Percentiles rank a stretch among this genome's conserved stretches.
phyloP scores from a whole-genome alignment of 345 rosid genomes.

The Physaria fendleri region DNA sequence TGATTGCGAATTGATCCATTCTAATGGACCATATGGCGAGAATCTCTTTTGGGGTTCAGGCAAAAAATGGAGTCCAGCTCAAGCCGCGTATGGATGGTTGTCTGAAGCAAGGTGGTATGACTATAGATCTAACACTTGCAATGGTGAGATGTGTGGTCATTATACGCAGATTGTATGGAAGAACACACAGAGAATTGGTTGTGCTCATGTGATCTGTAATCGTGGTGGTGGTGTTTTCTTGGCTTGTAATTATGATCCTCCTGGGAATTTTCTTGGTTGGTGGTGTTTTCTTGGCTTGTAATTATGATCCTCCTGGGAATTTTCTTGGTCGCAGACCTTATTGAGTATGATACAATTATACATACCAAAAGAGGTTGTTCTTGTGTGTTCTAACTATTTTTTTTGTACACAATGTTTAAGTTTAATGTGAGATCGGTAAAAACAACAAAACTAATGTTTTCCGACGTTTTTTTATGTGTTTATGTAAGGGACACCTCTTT shows the following conservation, averaged over 20 bases:
- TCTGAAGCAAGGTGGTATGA: conserved; percentile 50
- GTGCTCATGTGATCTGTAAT: conserved; percentile 54
- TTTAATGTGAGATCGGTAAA: conserved; percentile 13
- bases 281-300: conserved; percentile 73
- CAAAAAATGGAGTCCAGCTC: conserved; percentile 53
- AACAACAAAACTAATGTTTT: conserved; percentile 7
- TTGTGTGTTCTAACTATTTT: conserved; percentile 7
- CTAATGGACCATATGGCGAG: conserved; percentile 85
- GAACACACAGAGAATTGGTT: conserved; percentile 50
- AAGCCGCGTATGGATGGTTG: conserved; percentile 66
- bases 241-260: conserved; percentile 83
- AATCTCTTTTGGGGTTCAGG: conserved; percentile 97
- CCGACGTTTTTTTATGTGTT: conserved; percentile 10
- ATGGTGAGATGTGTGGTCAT: conserved; percentile 59
- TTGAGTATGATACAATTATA: conserved; percentile 31
- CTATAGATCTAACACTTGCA: conserved; percentile 55
- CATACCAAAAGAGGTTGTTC: conserved; percentile 6
- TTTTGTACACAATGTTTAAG: conserved; percentile 10
- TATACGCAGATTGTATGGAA: conserved; percentile 87
- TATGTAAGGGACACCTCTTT: conserved; percentile 2
- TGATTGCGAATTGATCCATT: conserved; percentile 70
- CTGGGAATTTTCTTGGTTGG: conserved; percentile 72
- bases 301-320: conserved; percentile 92
- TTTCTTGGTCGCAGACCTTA: conserved; percentile 71
- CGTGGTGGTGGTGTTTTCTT: conserved; percentile 54